Evolutionary conservation across 108 stramenopile genomes (phyloP), one percentile per base, ranked within the genome.

Genomic region (Nitzschia sp.): DNA sequence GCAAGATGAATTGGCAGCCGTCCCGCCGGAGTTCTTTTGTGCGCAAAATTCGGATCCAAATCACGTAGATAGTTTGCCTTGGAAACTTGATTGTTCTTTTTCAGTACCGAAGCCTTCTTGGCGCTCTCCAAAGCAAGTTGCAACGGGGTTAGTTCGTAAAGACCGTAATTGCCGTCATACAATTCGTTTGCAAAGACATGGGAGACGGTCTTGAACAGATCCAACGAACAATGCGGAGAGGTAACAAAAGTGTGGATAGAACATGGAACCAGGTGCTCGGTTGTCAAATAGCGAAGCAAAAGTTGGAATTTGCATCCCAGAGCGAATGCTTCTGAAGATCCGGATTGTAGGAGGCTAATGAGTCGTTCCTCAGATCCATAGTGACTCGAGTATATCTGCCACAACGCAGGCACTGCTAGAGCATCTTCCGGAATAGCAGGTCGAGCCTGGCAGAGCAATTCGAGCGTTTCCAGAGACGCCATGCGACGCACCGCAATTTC

Each of bases 261-360:
- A 54, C 19, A 54, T 54, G 53, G 53, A 8, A 54, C 6, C 18
- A 54, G 19, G 8, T 54, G 19, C 24, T 54, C 53, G 6, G 53
- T 54, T 6, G 53, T 54, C 23, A 54, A 24, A n/a, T 54, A 54
- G 19, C 53, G 53, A 21, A 54, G 24, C 19, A 54, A 8, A 6
- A 54, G 18, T n/a, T 54, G 53, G n/a, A 54, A 54, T 54, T 54
- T 54, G 53, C 53, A 54, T 24, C 53, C 53, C 18, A 54, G 5
- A 21, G 24, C 5, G n/a, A 54, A 54, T 5, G 53, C 53, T 25
- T 54, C 53, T 5, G 53, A 8, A 18, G 23, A 17, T 18, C 18
- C 53, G 13, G 53, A 54, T 54, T 6, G 6, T 6, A 54, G 24
- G 6, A 54, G 6, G 8, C 24, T 21, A 8, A 54, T 8, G 18